Conservation (phyloP, 441 rosid genomes). For the Corymbia citriodora region DNA sequence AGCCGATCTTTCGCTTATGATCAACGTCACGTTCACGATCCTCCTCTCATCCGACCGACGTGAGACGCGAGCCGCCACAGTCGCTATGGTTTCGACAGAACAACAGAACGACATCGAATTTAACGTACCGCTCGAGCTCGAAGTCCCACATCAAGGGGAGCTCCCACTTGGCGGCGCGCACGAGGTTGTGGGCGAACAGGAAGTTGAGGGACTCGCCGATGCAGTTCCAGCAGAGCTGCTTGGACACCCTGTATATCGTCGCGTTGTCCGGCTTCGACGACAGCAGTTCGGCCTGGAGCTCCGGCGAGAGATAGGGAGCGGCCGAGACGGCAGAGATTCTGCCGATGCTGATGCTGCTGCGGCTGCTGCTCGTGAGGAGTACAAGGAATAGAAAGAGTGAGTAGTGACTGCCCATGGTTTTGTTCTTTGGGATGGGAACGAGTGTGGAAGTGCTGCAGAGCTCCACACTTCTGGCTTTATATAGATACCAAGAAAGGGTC, state of each 20-base stretch:
- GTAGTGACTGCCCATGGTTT: neutral
- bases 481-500: neutral
- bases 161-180: constrained; percentile 60
- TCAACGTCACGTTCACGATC: neutral
- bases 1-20: neutral
- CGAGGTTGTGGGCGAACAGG: constrained; percentile 61
- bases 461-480: neutral
- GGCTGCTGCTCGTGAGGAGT: neutral
- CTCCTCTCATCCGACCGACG: neutral
- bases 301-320: neutral
- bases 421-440: neutral
- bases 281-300: neutral
- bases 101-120: neutral
- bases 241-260: constrained; percentile 42
- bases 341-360: neutral
- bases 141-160: constrained; percentile 61
- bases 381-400: neutral
- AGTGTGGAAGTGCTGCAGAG: neutral
- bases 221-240: constrained; percentile 67
- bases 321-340: neutral
- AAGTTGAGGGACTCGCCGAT: constrained; percentile 67
- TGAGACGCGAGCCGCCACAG: neutral
- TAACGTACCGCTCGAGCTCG: constrained; percentile 49
- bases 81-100: neutral
- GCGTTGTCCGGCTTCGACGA: constrained; percentile 19